Conservation (phyloP, 805 yeast genomes). For the Vanderwaltozyma verrucispora region DNA sequence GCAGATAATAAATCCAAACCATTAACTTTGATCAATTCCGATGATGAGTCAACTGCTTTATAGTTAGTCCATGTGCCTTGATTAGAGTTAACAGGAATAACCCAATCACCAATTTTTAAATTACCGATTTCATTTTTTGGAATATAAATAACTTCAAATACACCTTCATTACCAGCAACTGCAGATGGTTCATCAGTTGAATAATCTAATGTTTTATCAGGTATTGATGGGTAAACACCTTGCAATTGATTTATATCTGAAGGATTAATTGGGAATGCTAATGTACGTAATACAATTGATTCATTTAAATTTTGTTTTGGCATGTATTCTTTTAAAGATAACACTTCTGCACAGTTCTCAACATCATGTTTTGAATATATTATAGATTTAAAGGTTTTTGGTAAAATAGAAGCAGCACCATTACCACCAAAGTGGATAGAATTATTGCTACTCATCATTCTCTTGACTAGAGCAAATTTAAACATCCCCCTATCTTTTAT, state of each 20-base stretch:
- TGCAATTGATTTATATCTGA: constrained; percentile 78
- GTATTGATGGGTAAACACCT: constrained; percentile 78
- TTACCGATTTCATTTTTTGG: constrained; percentile 40
- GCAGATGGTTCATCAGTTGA: constrained; percentile 60
- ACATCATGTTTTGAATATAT: constrained; percentile 23
- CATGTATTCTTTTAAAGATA: constrained; percentile 19
- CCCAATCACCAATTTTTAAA: constrained; percentile 73
- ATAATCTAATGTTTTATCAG: constrained; percentile 41
- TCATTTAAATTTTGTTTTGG: constrained; percentile 19
- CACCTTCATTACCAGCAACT: constrained; percentile 90
- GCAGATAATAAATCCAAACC: constrained; percentile 50
- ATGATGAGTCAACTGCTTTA: constrained; percentile 46
- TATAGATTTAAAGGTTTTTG: constrained; percentile 21
- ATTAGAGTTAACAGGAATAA: constrained; percentile 63
- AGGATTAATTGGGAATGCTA: constrained; percentile 85
- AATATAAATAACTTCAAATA: constrained; percentile 69
- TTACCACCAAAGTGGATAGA: neutral
- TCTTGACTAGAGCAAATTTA: neutral
- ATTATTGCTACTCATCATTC: no score
- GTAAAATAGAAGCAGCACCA: constrained; percentile 4
- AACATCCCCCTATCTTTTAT: no score
- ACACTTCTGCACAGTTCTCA: constrained; percentile 22
- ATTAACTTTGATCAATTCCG: constrained; percentile 45
- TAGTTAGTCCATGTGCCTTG: constrained; percentile 90
- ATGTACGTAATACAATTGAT: constrained; percentile 45